Base-by-base conservation (phyloP, 768 basidiomycete species). In the Ramaria sp. region DNA sequence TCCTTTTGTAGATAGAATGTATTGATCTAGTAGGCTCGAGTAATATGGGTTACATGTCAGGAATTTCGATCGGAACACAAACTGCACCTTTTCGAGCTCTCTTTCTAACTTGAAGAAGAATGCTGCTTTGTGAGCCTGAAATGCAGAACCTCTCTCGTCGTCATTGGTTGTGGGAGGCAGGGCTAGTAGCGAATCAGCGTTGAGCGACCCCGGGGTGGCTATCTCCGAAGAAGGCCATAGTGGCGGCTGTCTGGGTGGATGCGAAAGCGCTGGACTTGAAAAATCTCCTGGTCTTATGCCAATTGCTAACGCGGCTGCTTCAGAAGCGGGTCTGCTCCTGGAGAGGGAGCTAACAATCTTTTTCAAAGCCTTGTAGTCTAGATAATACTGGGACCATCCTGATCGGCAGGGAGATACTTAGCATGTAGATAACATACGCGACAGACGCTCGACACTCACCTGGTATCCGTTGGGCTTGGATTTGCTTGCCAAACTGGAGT, bases 51-150 rank as follows among this genome's bases (percentile, higher is more conserved):
- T n/a, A 37, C 48, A 56, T 20, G 41, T 42, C 37, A 30, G 13
- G 27, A n/a, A n/a, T n/a, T 47, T 13, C 13, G 25, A 27, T 47
- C 9, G 27, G 48, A 48, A 57, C 32, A 55, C 32, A 55, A 30
- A 51, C 25, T 18, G 32, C 61, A 87, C 95, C 82, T 98, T 99
- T 70, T 98, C 96, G 20, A 98, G 73, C 68, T 99, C 96, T 20
- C 95, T 79, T 67, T 97, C 94, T 0, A 99, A 79, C 67, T 94
- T 98, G 78, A 96, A 98, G 75, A 99, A 98, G 75, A 98, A 99
- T 1, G 92, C 91, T 3, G 94, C 89, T 65, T 94, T 91, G 72
- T 95, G 91, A 13, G 93, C 91, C 63, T 87, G 89, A 61, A 97
- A 93, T 63, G 89, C 85, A 16, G 86, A 79, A 0, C 88, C 84